A percentile compares a stretch with the other conserved stretches of the same genome.
Evolutionary conservation across 1,284 basidiomycete species (phyloP).

Genomic region (Ceratorhiza oryzae-sativae): DNA sequence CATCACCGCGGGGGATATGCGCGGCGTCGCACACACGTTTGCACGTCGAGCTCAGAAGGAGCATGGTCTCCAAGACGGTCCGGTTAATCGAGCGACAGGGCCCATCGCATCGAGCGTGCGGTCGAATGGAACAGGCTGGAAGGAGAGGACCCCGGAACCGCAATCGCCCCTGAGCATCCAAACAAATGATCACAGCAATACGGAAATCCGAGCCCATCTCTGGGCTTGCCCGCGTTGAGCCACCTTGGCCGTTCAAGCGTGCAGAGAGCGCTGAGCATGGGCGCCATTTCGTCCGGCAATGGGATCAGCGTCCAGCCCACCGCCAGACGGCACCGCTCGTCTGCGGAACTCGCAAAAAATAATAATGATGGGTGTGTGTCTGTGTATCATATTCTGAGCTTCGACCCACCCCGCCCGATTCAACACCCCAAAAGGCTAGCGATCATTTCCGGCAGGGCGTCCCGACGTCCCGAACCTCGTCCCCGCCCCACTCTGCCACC

Average conservation of each 20-base stretch:
- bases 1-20: background rate
- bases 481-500: background rate
- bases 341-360: background rate
- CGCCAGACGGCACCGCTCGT: background rate
- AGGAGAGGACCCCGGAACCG: slow-evolving; percentile 24
- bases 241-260: background rate
- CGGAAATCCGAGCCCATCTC: background rate
- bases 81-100: slow-evolving; percentile 4
- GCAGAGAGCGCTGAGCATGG: background rate
- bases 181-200: background rate
- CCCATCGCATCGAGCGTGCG: background rate
- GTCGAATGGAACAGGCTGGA: background rate
- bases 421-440: background rate
- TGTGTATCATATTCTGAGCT: background rate
- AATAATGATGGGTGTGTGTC: background rate
- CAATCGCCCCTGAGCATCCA: slow-evolving; percentile 12
- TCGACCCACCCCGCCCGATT: background rate
- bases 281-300: background rate
- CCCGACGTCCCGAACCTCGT: background rate
- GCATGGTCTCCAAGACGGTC: background rate
- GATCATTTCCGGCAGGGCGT: slow-evolving; percentile 12
- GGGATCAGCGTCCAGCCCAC: background rate
- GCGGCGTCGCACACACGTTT: background rate
- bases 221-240: background rate
- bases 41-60: background rate